Base-by-base conservation (phyloP, 169 alveolate species). In the Eimeria tenella region DNA sequence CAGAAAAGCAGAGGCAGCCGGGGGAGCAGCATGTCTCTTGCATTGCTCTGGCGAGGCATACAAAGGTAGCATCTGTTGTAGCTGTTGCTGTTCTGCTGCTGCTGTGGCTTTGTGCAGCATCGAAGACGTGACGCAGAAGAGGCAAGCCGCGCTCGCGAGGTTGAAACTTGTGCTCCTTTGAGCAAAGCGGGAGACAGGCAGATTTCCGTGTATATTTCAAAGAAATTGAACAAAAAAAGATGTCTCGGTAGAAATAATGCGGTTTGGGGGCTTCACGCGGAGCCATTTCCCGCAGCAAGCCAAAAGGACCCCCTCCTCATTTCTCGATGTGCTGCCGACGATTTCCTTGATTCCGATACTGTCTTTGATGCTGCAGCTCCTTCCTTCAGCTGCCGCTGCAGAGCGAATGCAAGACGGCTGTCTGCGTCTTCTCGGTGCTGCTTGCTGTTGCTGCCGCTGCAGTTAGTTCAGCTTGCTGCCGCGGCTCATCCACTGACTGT, bases 401-500 rank as follows among this genome's bases (percentile, higher is more conserved):
- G 84, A 25, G 84, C 5, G 62, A 74, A 52, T 8, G 58, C 50
- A 70, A 25, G 25, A 4, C 63, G 4, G 87, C 87, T 21, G 68
- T 70, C 42, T 31, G 42, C 4, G 42, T 68, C 77, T 50, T 3
- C 8, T 50, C 77, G 77, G n/a, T 77, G 70, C 87, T 58, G 70
- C 87, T 52, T 77, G 71, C 87, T 77, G 87, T 42, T 50, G 86
- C 86, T 50, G 86, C 55, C 82, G 63, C 63, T 75, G 86, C 60
- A 5, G 31, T 25, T 75, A 62, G 19, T 50, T 13, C 84, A 13
- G 82, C 25, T 21, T 68, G 42, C 13, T 68, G 77, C 77, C 19
- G 77, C 77, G 8, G 77, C 50, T 17, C 13, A 7, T 13, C 50
- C 17, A 5, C 13, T 21, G n/a, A 50, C 77, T 21, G 77, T 17